Evolutionary conservation across 371 early-diverging fungal genomes (phyloP).

Genomic region (Mycotypha africana): DNA sequence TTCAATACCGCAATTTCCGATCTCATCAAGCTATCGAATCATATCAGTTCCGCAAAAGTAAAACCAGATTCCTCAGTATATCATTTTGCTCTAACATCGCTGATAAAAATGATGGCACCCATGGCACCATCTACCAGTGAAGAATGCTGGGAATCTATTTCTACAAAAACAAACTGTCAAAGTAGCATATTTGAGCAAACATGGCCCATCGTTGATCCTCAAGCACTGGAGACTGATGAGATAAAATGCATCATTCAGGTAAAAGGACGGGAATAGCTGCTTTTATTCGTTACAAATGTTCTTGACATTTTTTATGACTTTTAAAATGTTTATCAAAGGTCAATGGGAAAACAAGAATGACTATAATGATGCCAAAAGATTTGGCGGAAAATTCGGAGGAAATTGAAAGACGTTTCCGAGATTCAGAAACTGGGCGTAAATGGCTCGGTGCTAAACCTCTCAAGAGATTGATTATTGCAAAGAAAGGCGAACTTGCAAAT

Average conservation of each 20-base stretch:
- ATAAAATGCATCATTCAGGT: conserved; percentile 56
- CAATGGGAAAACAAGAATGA: conserved; percentile 78
- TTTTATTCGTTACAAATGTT: conserved; percentile 48
- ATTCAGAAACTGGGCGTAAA: conserved; percentile 47
- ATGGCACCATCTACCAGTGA: conserved; percentile 72
- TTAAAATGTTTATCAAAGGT: conserved; percentile 30
- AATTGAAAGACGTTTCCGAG: conserved; percentile 45
- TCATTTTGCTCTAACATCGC: conserved; percentile 46
- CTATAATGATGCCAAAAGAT: conserved; percentile 49
- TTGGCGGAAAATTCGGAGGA: conserved; percentile 19
- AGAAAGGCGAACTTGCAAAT: conserved; percentile 72
- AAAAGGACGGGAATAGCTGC: conserved; percentile 35
- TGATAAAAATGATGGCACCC: conserved; percentile 74
- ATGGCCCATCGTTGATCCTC: conserved; percentile 63
- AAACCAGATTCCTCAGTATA: conserved; percentile 41
- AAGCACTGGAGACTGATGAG: conserved; percentile 46
- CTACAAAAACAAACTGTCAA: too few relatives aligned
- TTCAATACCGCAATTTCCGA: conserved; percentile 81
- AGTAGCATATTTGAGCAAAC: conserved; percentile 45
- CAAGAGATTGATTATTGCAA: conserved; percentile 64
- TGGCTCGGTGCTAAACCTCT: conserved; percentile 52
- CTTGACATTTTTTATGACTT: too few relatives aligned
- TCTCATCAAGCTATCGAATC: conserved; percentile 80
- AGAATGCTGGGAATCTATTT: conserved; percentile 62
- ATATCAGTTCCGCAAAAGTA: conserved; percentile 22